These are phyloP conservation scores for Mrakia gelida DNA, from an alignment of 768 basidiomycete genomes.

Conservation along the genomic window DNA sequence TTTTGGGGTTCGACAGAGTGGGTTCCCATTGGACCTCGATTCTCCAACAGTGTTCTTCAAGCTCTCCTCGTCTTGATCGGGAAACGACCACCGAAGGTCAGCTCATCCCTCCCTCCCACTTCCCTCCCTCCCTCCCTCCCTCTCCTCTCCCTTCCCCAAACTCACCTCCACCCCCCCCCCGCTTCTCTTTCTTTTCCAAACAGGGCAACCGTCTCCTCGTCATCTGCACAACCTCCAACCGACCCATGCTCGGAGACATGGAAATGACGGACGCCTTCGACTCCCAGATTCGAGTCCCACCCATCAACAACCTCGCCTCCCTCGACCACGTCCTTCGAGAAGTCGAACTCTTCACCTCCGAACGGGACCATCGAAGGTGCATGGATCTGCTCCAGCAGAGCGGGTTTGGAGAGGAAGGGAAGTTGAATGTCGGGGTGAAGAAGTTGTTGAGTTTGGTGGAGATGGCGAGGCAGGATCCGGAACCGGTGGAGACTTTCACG, in stretches of 20 bases:
- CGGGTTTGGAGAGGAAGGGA: conserved; percentile 59
- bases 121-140: neutral
- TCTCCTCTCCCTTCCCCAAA: neutral
- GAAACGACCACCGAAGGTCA: conserved; percentile 85
- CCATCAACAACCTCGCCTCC: conserved; percentile 64
- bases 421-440: conserved; percentile 84
- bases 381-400: conserved; percentile 67
- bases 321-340: conserved; percentile 75
- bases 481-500: conserved; percentile 58
- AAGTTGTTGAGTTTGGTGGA: conserved; percentile 84
- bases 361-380: conserved; percentile 50
- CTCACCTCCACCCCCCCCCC: neutral
- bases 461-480: conserved; percentile 95
- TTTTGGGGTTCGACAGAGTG: conserved; percentile 58
- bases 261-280: conserved; percentile 88
- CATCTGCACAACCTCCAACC: conserved; percentile 85
- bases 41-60: conserved; percentile 91
- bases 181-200: neutral
- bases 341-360: conserved; percentile 65
- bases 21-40: conserved; percentile 94
- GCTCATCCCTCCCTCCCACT: conserved; percentile 29
- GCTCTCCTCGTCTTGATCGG: conserved; percentile 80
- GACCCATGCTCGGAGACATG: conserved; percentile 76
- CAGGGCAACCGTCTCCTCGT: conserved; percentile 87
- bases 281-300: conserved; percentile 75